Conservation (phyloP, 768 basidiomycete genomes). For the Leucogyrophana mollusca region DNA sequence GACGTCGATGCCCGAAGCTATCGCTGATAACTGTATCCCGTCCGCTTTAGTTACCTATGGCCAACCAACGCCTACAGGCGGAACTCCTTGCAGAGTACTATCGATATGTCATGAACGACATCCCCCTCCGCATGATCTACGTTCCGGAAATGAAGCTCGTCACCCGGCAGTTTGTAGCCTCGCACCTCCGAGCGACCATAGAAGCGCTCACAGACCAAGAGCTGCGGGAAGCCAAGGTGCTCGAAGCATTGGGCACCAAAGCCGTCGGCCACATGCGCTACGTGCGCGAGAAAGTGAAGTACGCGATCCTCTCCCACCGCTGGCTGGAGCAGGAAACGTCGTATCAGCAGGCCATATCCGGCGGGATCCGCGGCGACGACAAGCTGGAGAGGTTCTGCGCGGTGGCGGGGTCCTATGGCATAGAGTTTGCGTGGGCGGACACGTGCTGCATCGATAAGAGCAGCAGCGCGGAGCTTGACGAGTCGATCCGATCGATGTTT, state of each 20-base stretch:
- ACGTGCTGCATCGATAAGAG: background rate
- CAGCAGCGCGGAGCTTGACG: constrained; percentile 2
- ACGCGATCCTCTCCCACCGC: background rate
- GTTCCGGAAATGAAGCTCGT: background rate
- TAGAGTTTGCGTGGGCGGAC: background rate
- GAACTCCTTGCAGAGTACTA: no score
- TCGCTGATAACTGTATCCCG: no score
- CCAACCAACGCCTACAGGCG: no score
- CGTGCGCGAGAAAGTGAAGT: constrained; percentile 1
- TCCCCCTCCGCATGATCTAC: background rate
- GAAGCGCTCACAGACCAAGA: background rate
- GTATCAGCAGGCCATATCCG: background rate
- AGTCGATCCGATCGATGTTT: constrained; percentile 1
- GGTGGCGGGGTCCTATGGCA: background rate
- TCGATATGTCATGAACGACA: background rate
- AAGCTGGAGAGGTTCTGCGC: background rate
- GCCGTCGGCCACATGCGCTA: background rate
- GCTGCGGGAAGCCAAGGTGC: background rate
- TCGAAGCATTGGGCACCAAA: background rate
- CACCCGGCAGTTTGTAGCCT: background rate
- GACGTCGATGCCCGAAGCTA: no score
- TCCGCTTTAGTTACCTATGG: no score
- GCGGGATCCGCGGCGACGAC: background rate
- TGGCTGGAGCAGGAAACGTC: background rate
- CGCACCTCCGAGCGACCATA: background rate